Percentiles rank a stretch among this genome's conserved stretches.
Evolutionary conservation across 2,329 filamentous ascomycete species (phyloP).

Genomic region (Metarhizium rileyi): DNA sequence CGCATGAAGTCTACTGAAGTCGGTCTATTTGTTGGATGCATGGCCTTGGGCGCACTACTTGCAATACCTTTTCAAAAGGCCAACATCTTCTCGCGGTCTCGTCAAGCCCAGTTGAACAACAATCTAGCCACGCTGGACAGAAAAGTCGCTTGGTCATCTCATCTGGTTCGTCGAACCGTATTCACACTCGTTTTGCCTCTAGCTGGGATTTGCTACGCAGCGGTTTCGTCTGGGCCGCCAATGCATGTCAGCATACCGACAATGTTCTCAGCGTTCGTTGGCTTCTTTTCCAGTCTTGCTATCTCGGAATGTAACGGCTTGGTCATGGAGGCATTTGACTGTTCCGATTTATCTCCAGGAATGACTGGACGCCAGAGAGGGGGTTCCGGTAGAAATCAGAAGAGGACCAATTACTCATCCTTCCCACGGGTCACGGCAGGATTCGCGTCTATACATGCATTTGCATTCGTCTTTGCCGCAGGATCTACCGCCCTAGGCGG

Average conservation of each 20-base stretch:
- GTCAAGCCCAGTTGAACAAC: slow-evolving; percentile 47
- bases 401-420: slow-evolving; percentile 61
- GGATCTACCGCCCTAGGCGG: slow-evolving; percentile 59
- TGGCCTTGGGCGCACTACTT: slow-evolving; percentile 59
- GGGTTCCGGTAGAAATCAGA: slow-evolving; percentile 26
- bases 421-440: slow-evolving; percentile 66
- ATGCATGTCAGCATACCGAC: slow-evolving; percentile 54
- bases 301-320: slow-evolving; percentile 68
- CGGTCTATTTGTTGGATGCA: slow-evolving; percentile 53
- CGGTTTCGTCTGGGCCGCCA: slow-evolving; percentile 53
- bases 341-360: slow-evolving; percentile 66
- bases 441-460: slow-evolving; percentile 58
- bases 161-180: slow-evolving; percentile 56
- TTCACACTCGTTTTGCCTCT: slow-evolving; percentile 61
- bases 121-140: slow-evolving; percentile 59
- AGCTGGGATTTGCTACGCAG: slow-evolving; percentile 56
- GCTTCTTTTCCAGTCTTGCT: slow-evolving; percentile 62
- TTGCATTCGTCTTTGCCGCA: slow-evolving; percentile 62
- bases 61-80: slow-evolving; percentile 68
- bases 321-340: slow-evolving; percentile 74
- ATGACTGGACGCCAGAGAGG: slow-evolving; percentile 49
- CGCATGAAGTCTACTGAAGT: slow-evolving; percentile 53
- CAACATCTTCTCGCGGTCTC: slow-evolving; percentile 55
- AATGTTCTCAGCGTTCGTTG: slow-evolving; percentile 54
- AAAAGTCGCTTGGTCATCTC: slow-evolving; percentile 59